These are phyloP conservation scores for Bipolaris zeicola DNA, from an alignment of 2,329 filamentous ascomycete species.

Conservation along the genomic window DNA sequence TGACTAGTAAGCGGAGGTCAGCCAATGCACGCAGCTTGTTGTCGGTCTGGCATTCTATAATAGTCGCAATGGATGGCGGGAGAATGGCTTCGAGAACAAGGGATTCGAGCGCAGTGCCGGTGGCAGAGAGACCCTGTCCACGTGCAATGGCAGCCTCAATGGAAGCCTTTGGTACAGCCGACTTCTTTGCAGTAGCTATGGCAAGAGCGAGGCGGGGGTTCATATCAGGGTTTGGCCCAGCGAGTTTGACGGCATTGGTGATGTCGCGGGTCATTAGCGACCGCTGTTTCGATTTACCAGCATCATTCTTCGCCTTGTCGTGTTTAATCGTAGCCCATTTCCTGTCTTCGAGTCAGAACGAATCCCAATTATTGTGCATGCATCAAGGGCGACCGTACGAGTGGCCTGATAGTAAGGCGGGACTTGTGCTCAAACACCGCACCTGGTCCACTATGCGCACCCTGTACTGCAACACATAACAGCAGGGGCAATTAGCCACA, in stretches of 20 bases:
- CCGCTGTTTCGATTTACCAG: constrained; percentile 75
- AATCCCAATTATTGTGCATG: not conserved
- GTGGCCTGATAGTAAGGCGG: constrained; percentile 39
- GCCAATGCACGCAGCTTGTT: constrained; percentile 74
- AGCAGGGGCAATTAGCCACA: constrained; percentile 27
- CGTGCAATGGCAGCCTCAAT: constrained; percentile 88
- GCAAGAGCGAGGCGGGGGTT: constrained; percentile 79
- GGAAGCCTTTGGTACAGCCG: constrained; percentile 78
- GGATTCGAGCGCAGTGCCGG: constrained; percentile 76
- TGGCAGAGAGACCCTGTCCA: constrained; percentile 80
- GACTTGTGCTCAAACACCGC: constrained; percentile 38
- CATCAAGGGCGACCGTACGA: constrained; percentile 28
- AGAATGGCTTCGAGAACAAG: constrained; percentile 81
- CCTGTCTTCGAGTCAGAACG: constrained; percentile 52
- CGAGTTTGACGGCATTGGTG: constrained; percentile 74
- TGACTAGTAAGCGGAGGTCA: constrained; percentile 74
- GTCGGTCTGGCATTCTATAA: constrained; percentile 87
- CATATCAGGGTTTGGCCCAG: constrained; percentile 71
- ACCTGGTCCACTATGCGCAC: constrained; percentile 24
- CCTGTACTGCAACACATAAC: constrained; percentile 14
- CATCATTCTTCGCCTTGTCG: constrained; percentile 87
- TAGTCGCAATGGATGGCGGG: constrained; percentile 72
- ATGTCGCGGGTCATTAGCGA: constrained; percentile 73
- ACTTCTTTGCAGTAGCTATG: constrained; percentile 80
- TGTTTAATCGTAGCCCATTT: constrained; percentile 97